Percentiles rank a stretch among this genome's conserved stretches.
These are phyloP conservation scores for Pichia occidentalis DNA, from an alignment of 805 yeast species.

Conservation along the genomic window DNA sequence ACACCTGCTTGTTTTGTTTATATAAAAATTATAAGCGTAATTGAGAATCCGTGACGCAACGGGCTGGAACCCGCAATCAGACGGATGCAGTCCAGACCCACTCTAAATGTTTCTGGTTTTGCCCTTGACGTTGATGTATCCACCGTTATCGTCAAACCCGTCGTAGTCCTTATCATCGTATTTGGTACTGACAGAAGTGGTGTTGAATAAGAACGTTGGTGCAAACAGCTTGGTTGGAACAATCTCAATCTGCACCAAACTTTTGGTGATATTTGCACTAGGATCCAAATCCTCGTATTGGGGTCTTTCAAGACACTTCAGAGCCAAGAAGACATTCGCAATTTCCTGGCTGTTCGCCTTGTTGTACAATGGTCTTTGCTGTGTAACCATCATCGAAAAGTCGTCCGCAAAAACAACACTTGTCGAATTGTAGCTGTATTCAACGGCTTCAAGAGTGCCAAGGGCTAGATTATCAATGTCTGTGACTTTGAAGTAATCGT, in stretches of 20 bases:
- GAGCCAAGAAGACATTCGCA: slow-evolving; percentile 22
- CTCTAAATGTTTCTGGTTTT: slow-evolving; percentile 21
- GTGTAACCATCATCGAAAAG: slow-evolving; percentile 24
- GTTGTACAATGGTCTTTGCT: slow-evolving; percentile 25
- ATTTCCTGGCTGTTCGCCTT: slow-evolving; percentile 21
- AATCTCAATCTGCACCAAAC: slow-evolving; percentile 24
- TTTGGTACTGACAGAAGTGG: slow-evolving; percentile 16
- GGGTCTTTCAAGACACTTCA: slow-evolving; percentile 19
- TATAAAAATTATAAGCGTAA: no score
- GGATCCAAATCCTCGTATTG: slow-evolving; percentile 23
- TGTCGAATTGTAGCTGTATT: slow-evolving; percentile 19
- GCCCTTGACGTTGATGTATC: slow-evolving; percentile 27
- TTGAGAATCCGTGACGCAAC: no score
- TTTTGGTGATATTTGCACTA: slow-evolving; percentile 20
- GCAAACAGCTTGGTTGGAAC: slow-evolving; percentile 18
- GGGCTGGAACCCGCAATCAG: no score
- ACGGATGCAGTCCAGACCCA: no score
- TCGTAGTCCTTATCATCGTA: slow-evolving; percentile 9
- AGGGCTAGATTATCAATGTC: slow-evolving; percentile 24
- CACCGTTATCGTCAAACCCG: slow-evolving; percentile 14
- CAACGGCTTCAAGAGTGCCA: slow-evolving; percentile 26
- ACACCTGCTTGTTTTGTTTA: neutral
- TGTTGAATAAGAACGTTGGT: slow-evolving; percentile 22
- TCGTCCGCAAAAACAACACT: slow-evolving; percentile 20
- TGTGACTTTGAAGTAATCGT: slow-evolving; percentile 20